These are phyloP conservation scores for Paxillus involutus DNA, from an alignment of 768 basidiomycete genomes.

Conservation along the genomic window DNA sequence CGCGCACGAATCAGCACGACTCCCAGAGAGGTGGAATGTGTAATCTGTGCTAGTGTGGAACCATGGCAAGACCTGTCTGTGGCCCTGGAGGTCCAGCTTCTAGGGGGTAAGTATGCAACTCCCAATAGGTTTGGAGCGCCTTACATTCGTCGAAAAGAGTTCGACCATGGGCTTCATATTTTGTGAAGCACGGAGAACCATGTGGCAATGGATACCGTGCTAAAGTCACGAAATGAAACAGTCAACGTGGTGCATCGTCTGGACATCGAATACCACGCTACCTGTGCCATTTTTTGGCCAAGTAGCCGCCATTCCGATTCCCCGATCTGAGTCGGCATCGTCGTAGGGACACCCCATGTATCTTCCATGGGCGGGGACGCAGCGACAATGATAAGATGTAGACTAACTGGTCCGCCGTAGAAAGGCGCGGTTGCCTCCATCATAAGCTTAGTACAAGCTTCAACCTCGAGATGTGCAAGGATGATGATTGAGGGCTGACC, in stretches of 20 bases:
- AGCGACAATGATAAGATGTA: conserved; percentile 57
- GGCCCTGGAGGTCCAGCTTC: conserved; percentile 26
- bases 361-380: conserved; percentile 43
- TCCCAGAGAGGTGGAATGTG: conserved; percentile 45
- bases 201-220: conserved; percentile 58
- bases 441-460: conserved; percentile 21
- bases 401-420: conserved; percentile 33
- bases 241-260: conserved; percentile 15
- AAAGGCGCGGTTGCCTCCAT: conserved; percentile 29
- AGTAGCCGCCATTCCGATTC: conserved; percentile 42
- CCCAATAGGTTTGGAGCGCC: background rate
- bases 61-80: conserved; percentile 32
- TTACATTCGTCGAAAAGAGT: conserved; percentile 51
- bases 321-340: conserved; percentile 28
- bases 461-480: background rate
- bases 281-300: conserved; percentile 46
- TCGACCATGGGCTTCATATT: conserved; percentile 46
- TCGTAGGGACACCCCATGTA: conserved; percentile 22
- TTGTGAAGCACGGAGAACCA: conserved; percentile 49
- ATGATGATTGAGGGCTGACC: conserved; percentile 30
- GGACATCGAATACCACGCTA: conserved; percentile 24
- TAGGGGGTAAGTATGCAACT: conserved; percentile 1
- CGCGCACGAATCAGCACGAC: conserved; percentile 20
- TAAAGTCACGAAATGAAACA: conserved; percentile 24
- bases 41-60: conserved; percentile 40